Base-by-base conservation (phyloP, 2,329 filamentous ascomycete species). In the Cytospora piceicola region DNA sequence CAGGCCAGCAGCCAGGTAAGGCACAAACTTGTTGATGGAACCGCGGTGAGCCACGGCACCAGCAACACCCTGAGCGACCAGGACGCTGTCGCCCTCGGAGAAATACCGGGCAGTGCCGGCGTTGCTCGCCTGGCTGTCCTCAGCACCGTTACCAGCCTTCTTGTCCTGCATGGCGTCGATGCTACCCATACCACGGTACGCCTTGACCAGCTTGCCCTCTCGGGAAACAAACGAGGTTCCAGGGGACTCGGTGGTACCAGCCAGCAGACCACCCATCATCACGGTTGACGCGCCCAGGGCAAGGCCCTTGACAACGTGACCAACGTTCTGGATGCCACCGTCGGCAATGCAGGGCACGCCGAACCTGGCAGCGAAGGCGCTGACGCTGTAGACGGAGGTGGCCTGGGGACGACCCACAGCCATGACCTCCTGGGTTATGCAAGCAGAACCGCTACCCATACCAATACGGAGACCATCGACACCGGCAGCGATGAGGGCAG, bases 131-230 rank as follows among this genome's bases (percentile, higher is more conserved):
- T 90, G 88, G 78, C 83, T 87, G 76, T 93, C 87, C 78, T 88
- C 91, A 74, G 83, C 81, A 71, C 90, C 90, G 67, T 79, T 84
- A 63, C 91, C 93, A 14, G 94, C 93, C 85, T 97, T 97, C 88
- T 95, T 97, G 82, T 98, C 94, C 82, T 98, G 94, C 95, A 99
- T 99, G 71, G 95, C 95, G 74, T 97, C 95, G 76, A 99, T 99
- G 80, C 90, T 94, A 71, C 95, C 95, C 95, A 99, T 99, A 67
- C 95, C 95, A 79, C 95, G 92, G 85, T 99, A 99, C 51, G 95
- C 94, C 86, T 99, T 99, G 79, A 99, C 94, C 63, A 99, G 89
- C 85, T 98, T 96, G 70, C 95, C 95, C 80, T 98, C 94, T 68
- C 92, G 90, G 75, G 92, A 96, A 72, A 99, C 93, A 75, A 96